phyloP scores from a whole-genome alignment of 139 green algal species.

The Pedinophyceae sp. region DNA sequence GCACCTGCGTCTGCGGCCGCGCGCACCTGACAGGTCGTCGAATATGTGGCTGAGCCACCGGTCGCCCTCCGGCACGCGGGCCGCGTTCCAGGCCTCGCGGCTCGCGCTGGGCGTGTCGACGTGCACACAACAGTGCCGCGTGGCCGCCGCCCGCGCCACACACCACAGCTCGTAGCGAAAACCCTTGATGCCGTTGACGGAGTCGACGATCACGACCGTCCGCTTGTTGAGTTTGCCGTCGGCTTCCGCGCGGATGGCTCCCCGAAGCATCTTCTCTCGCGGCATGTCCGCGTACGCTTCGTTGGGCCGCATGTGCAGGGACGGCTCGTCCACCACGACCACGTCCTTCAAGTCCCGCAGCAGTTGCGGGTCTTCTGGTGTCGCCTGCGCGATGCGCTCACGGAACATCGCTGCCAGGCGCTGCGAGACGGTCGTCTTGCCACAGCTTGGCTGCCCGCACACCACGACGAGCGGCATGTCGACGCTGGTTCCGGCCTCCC shows the following conservation, averaged over 20 bases:
- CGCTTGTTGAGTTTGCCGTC: conserved; percentile 42
- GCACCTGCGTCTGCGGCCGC: no score
- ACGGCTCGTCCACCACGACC: conserved; percentile 54
- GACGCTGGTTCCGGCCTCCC: no score
- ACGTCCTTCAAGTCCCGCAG: conserved; percentile 12
- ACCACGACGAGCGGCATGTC: conserved; percentile 74
- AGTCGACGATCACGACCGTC: conserved; percentile 66
- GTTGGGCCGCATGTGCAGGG: conserved; percentile 44
- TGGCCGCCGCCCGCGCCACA: conserved; percentile 51
- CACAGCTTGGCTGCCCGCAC: conserved; percentile 58
- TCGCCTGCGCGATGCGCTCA: conserved; percentile 6
- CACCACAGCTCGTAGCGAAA: conserved; percentile 90
- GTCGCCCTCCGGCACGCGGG: conserved; percentile 4
- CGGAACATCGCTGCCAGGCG: conserved; percentile 25
- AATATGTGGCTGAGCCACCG: conserved; percentile 43
- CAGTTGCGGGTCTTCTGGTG: no score
- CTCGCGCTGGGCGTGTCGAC: conserved; percentile 36
- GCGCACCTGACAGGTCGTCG: no score
- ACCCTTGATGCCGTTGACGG: conserved; percentile 87
- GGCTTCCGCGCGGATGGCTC: conserved; percentile 41
- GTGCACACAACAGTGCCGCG: conserved; percentile 75
- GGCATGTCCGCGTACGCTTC: conserved; percentile 42
- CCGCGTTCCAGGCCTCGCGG: conserved; percentile 49
- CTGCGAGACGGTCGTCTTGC: conserved; percentile 48
- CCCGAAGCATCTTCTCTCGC: conserved; percentile 68